These are phyloP conservation scores for Ustilago xerochloae DNA, from an alignment of 1,284 basidiomycete genomes.

Conservation along the genomic window DNA sequence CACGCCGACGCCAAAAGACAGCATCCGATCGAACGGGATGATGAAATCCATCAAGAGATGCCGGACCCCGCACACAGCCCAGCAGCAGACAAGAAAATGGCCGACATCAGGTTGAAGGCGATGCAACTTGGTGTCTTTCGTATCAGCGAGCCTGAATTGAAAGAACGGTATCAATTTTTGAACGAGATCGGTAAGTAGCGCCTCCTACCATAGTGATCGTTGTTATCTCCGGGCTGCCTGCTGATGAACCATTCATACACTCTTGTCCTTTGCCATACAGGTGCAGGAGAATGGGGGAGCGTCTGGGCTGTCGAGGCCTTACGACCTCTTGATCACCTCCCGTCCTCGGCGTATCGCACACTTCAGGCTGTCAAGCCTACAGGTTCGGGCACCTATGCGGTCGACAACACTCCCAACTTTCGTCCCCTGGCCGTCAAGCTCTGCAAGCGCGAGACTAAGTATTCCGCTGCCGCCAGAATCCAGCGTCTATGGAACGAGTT, in stretches of 20 bases:
- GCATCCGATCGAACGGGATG: not conserved
- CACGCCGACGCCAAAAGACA: not conserved
- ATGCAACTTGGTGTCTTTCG: constrained; percentile 52
- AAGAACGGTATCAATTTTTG: constrained; percentile 45
- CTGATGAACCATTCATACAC: not conserved
- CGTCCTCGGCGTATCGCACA: constrained; percentile 35
- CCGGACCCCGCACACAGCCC: constrained; percentile 5
- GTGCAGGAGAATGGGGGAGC: constrained; percentile 50
- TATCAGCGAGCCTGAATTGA: constrained; percentile 44
- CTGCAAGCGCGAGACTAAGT: constrained; percentile 46
- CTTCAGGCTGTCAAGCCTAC: constrained; percentile 34
- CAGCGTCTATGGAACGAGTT: constrained; percentile 61
- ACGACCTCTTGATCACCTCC: constrained; percentile 34
- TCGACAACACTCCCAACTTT: constrained; percentile 32
- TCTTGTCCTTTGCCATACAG: constrained; percentile 4
- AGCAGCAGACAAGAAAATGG: not conserved
- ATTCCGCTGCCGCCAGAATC: constrained; percentile 40
- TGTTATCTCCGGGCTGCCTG: too few relatives aligned
- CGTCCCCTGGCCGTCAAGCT: constrained; percentile 53
- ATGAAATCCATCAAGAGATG: not conserved
- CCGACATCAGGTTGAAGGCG: constrained; percentile 26
- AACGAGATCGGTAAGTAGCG: constrained; percentile 44
- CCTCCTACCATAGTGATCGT: not conserved
- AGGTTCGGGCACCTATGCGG: constrained; percentile 22
- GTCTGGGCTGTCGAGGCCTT: constrained; percentile 40